Conservation (phyloP, 2,329 filamentous ascomycete genomes). For the Diaporthe vaccinii region DNA sequence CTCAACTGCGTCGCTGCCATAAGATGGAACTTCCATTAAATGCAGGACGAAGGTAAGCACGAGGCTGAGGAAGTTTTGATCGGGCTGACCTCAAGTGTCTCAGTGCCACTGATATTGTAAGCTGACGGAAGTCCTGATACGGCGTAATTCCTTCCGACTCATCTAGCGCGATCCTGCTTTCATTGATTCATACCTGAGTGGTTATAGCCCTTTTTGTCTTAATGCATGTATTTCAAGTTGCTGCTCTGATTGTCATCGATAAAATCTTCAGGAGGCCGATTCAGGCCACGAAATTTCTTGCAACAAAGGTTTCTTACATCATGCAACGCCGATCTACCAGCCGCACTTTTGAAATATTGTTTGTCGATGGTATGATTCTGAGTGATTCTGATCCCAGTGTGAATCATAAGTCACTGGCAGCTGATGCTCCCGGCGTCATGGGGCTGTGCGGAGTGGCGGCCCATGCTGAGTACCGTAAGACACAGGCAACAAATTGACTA, state of each 20-base stretch:
- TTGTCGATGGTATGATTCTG: neutral
- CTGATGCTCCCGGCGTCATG: neutral
- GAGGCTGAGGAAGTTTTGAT: neutral
- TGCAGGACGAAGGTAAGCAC: too few species aligned
- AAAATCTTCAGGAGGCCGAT: neutral
- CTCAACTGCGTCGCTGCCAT: neutral
- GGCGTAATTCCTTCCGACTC: constrained; percentile 19
- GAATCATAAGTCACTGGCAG: neutral
- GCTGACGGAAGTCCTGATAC: constrained; percentile 27
- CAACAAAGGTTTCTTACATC: too few species aligned
- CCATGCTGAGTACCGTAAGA: neutral
- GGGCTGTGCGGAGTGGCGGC: neutral
- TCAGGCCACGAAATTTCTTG: neutral
- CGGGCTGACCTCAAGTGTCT: constrained; percentile 7
- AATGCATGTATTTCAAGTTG: neutral
- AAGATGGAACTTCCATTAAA: neutral
- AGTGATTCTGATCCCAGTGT: neutral
- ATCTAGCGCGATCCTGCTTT: neutral
- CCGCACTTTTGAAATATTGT: neutral
- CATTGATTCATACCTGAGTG: neutral
- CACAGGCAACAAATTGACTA: neutral
- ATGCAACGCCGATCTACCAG: neutral
- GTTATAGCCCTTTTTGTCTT: neutral
- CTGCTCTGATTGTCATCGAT: too few species aligned
- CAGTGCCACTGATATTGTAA: constrained; percentile 8